Evolutionary conservation across 2,329 filamentous ascomycete species (phyloP), one percentile per base, ranked within the genome.

Genomic region (Paramyrothecium sp.): DNA sequence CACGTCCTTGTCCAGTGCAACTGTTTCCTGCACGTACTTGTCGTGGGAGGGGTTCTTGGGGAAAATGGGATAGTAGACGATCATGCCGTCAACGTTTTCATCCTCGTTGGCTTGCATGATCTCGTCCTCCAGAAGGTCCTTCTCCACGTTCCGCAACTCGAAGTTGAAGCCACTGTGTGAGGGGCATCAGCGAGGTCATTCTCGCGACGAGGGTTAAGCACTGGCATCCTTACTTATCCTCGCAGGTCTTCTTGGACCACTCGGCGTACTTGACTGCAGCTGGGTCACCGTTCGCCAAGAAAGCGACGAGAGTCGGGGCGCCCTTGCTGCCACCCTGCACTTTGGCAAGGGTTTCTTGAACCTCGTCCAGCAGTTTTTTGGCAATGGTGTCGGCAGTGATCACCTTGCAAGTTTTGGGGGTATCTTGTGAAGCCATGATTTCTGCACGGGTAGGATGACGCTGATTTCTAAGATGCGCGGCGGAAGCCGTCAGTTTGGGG

Each of bases 21-120:
- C 92, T 3, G 96, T 91, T 78, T 97, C 93, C 77, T 98, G 94
- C 63, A 99, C 87, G 74, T 98, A 98, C 73, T 91, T 90, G 75
- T 99, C 95, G 75, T 97, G 92, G 26, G 86, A 84, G 54, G 88
- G 89, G 78, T 92, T 90, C 75, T 80, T 78, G 17, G 82, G 82
- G 74, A 97, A 98, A 76, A 99, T 96, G 56, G 95, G 95, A 75
- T 98, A 99, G 83, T 99, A 99, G 71, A 99, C 91, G 64, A 99
- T 96, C 70, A 97, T 96, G 66, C 85, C 94, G 75, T 97, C 91
- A 61, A 97, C 86, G 17, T 76, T 70, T 56, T 82, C 71, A 73
- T 98, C 91, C 33, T 84, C 78, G 75, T 99, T 99, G 70, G 94
- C 94, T 63, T 84, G 82, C 64, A 94, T 84, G 69, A 99, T 89